These are phyloP conservation scores for Arabidopsis lyrata DNA, from an alignment of 441 rosid genomes.

Conservation along the genomic window DNA sequence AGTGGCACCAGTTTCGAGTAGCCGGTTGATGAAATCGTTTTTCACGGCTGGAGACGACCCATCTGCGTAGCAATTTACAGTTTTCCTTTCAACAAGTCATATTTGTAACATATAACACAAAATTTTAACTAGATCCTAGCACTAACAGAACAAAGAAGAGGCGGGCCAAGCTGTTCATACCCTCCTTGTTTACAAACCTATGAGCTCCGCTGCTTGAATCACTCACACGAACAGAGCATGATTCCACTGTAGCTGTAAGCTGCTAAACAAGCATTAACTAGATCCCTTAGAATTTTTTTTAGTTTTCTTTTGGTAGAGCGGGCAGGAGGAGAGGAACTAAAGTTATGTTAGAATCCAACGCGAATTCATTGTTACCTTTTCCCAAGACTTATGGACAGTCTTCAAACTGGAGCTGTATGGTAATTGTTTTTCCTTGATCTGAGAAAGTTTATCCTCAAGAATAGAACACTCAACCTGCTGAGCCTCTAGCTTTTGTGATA, in stretches of 20 bases:
- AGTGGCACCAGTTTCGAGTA: constrained; percentile 81
- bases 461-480: constrained; percentile 79
- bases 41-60: constrained; percentile 52
- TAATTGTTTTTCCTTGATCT: constrained; percentile 67
- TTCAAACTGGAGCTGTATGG: constrained; percentile 67
- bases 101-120: constrained; percentile 35
- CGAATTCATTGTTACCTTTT: constrained; percentile 56
- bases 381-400: constrained; percentile 75
- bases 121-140: constrained; percentile 24
- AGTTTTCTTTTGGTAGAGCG: background rate
- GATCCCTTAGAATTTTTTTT: constrained; percentile 21
- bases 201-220: constrained; percentile 55
- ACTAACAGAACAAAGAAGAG: constrained; percentile 24
- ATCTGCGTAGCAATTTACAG: constrained; percentile 54
- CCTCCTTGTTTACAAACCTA: constrained; percentile 46
- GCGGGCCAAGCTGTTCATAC: constrained; percentile 53
- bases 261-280: constrained; percentile 54
- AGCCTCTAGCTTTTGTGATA: constrained; percentile 81
- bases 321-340: background rate
- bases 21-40: constrained; percentile 73
- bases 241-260: constrained; percentile 75
- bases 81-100: constrained; percentile 44
- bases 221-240: constrained; percentile 58
- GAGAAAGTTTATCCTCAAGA: constrained; percentile 65
- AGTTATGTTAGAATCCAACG: background rate